These are phyloP conservation scores for Neonectria punicea DNA, from an alignment of 2,329 filamentous ascomycete genomes.

Conservation along the genomic window DNA sequence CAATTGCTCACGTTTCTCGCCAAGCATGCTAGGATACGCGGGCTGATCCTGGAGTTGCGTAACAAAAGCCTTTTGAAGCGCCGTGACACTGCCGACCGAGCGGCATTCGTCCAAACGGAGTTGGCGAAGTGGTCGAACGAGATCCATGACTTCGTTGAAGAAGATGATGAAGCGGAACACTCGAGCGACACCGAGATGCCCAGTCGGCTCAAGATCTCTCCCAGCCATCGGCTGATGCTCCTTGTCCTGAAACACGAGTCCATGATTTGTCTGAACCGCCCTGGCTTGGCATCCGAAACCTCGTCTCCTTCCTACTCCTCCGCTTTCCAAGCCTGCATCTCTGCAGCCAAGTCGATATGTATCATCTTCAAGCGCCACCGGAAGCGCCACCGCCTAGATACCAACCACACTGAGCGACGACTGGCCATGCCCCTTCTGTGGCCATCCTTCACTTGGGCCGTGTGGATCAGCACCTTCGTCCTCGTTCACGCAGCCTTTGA, in stretches of 20 bases:
- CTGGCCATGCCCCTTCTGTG: slow-evolving; percentile 52
- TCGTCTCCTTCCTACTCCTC: slow-evolving; percentile 56
- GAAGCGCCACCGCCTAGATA: slow-evolving; percentile 25
- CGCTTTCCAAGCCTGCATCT: slow-evolving; percentile 62
- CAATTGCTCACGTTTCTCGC: too few relatives aligned
- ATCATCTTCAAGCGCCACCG: slow-evolving; percentile 49
- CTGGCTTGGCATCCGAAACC: slow-evolving; percentile 57
- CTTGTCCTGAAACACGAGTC: slow-evolving; percentile 60
- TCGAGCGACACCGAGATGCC: slow-evolving; percentile 9
- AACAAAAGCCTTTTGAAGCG: too few relatives aligned
- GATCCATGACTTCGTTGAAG: slow-evolving; percentile 49
- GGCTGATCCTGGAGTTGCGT: too few relatives aligned
- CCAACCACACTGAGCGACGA: slow-evolving; percentile 14
- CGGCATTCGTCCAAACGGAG: too few relatives aligned
- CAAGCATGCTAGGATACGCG: too few relatives aligned
- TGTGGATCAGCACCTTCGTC: slow-evolving; percentile 65
- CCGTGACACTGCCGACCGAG: too few relatives aligned
- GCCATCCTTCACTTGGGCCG: slow-evolving; percentile 63
- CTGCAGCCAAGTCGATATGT: slow-evolving; percentile 59
- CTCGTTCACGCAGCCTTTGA: slow-evolving; percentile 61
- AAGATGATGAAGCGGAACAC: slow-evolving; percentile 40
- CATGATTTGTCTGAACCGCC: slow-evolving; percentile 61
- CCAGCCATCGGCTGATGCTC: slow-evolving; percentile 55
- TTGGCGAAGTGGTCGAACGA: too few relatives aligned
- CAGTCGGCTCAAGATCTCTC: slow-evolving; percentile 32